Percentiles rank a stretch among this genome's conserved stretches.
Conservation (phyloP, 371 early-diverging fungal genomes). For the Umbelopsis sp. region DNA sequence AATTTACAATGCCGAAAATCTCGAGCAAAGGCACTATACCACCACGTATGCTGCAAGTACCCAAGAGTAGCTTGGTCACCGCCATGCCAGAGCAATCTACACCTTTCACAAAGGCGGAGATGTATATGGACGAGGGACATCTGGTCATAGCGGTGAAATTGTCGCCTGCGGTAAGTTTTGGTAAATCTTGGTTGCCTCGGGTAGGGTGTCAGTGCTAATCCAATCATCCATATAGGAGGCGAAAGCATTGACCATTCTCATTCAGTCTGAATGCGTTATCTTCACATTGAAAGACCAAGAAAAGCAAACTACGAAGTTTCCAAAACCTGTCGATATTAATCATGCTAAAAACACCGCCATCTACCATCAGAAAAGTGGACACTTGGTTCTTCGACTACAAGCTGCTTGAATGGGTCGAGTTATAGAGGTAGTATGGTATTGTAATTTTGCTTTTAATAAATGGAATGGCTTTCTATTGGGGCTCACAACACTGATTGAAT, state of each 20-base stretch:
- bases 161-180: constrained; percentile 37
- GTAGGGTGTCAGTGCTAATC: constrained; percentile 2
- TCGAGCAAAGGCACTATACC: constrained; percentile 64
- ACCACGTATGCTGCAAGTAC: constrained; percentile 56
- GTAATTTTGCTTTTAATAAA: too few relatives aligned
- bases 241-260: constrained; percentile 35
- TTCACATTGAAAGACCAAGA: constrained; percentile 21
- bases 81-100: constrained; percentile 25
- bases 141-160: constrained; percentile 40
- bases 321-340: constrained; percentile 26
- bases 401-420: too few relatives aligned
- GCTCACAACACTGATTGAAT: too few relatives aligned
- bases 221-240: constrained; percentile 25
- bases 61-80: constrained; percentile 57
- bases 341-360: constrained; percentile 25
- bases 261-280: constrained; percentile 35
- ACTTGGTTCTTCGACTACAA: constrained; percentile 33
- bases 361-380: constrained; percentile 32
- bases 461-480: neutral
- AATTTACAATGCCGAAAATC: constrained; percentile 65
- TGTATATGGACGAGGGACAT: constrained; percentile 22
- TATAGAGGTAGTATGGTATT: too few relatives aligned
- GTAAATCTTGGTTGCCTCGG: too few relatives aligned
- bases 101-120: constrained; percentile 7
- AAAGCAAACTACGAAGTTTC: constrained; percentile 20